Evolutionary conservation across 805 yeast genomes (phyloP), one percentile per base, ranked within the genome.

Genomic region (Yarrowia hollandica): DNA sequence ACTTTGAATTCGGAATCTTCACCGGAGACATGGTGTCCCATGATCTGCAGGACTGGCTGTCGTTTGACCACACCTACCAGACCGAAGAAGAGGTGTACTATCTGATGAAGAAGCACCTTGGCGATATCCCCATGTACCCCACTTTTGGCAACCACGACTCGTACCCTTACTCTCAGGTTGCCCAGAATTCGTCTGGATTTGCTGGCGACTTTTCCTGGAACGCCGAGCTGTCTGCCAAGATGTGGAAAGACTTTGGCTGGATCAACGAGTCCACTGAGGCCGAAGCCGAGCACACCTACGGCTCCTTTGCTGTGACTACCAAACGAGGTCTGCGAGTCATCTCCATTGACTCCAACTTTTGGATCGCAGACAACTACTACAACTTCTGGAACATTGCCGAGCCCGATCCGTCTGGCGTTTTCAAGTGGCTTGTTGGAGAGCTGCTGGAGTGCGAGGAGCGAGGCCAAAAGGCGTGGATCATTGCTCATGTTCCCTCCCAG

Each of bases 1-100:
- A 76, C 37, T 84, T 78, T 64, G 84, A 82, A 50, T 85, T 85
- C 66, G 77, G 85, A 1, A 69, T 85, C 30, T 85, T 85, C 75
- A 85, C 90, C 4, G 90, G 90, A 60, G 90, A 85, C 65, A 75
- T 84, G 67, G 85, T 85, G 59, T 90, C 85, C 68, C 90, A 85
- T 67, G 82, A 79, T 59, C 66, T 74, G 9, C 19, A 41, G 19
- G 75, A 76, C 42, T 76, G 78, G 65, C 78, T 79, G 44, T 74
- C 79, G 41, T 70, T 67, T 62, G 76, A 81, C 44, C 73, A 76
- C 62, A 79, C 84, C 31, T 69, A 79, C 60, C 68, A 72, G 26
- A 82, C 85, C 18, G 88, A 85, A 68, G 75, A 74, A 57, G 67
- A 69, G 23, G 69, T 79, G 2, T 75, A 82, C 69, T 71, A 77